Evolutionary conservation across 176 grass and related monocot genomes (phyloP).

Genomic region (Aegilops umbellulata): DNA sequence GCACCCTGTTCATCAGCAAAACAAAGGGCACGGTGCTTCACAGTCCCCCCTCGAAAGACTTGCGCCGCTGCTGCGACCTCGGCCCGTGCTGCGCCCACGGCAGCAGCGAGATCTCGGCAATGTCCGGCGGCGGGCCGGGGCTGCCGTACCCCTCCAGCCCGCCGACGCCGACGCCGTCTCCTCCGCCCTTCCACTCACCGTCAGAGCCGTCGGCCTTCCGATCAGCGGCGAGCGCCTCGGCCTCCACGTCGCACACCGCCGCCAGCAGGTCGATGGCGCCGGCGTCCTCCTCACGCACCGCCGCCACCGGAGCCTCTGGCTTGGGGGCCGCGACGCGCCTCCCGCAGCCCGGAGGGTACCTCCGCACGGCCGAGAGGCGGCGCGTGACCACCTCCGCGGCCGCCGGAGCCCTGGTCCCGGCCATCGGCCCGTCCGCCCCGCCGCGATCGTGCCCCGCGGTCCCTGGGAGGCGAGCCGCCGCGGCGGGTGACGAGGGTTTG

Average conservation of each 20-base stretch:
- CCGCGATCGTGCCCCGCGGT: neutral
- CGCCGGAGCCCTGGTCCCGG: neutral
- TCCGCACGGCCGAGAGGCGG: slow-evolving; percentile 31
- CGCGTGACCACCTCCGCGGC: neutral
- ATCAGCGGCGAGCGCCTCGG: neutral
- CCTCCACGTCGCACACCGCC: neutral
- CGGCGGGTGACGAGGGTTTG: neutral
- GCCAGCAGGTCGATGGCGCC: neutral
- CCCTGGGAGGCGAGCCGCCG: neutral
- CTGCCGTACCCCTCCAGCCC: neutral
- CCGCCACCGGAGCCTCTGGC: neutral
- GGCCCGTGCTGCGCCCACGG: slow-evolving; percentile 24
- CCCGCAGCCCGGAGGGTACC: slow-evolving; percentile 44
- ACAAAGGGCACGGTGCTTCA: neutral
- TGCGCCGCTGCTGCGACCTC: slow-evolving; percentile 20
- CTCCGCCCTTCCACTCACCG: neutral
- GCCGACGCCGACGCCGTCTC: neutral
- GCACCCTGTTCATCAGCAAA: slow-evolving; percentile 9
- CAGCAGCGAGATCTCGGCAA: neutral
- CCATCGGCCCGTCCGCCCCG: neutral
- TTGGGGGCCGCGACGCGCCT: neutral
- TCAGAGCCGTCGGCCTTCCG: neutral
- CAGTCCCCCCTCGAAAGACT: neutral
- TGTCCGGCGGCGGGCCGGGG: neutral
- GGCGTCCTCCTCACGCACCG: neutral